phyloP scores from a whole-genome alignment of 2,329 filamentous ascomycete species.

The Nemania serpens region DNA sequence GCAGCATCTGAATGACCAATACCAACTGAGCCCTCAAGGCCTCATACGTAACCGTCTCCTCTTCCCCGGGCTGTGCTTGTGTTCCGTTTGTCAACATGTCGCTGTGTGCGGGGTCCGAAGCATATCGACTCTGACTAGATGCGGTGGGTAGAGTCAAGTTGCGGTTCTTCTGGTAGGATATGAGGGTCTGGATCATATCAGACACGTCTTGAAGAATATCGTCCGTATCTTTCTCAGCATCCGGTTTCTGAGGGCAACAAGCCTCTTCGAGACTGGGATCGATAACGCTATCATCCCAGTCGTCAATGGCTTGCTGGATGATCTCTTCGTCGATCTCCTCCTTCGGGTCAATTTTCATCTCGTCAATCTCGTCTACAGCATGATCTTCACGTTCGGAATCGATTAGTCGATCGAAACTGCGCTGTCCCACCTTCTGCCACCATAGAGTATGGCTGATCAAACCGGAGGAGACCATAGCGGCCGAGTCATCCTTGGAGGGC shows the following conservation, averaged over 20 bases:
- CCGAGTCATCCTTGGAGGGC: conserved; percentile 73
- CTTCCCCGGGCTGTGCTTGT: conserved; percentile 68
- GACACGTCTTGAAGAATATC: conserved; percentile 74
- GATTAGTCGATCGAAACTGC: conserved; percentile 67
- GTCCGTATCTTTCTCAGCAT: conserved; percentile 65
- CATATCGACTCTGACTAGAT: conserved; percentile 62
- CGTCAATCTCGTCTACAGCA: conserved; percentile 42
- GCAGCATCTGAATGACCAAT: conserved; percentile 74
- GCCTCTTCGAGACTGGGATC: conserved; percentile 62
- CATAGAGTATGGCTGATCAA: conserved; percentile 69
- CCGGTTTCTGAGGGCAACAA: conserved; percentile 54
- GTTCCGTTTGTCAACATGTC: conserved; percentile 72
- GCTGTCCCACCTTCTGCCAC: conserved; percentile 75
- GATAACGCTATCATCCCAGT: conserved; percentile 61
- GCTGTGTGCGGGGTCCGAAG: conserved; percentile 65
- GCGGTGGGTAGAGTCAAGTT: conserved; percentile 67
- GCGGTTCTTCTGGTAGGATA: conserved; percentile 79
- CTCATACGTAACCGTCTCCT: conserved; percentile 67
- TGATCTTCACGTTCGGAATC: conserved; percentile 52
- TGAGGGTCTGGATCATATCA: conserved; percentile 74
- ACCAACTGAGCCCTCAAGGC: conserved; percentile 75
- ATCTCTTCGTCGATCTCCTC: conserved; percentile 56
- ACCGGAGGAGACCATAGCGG: conserved; percentile 69
- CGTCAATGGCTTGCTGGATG: conserved; percentile 59
- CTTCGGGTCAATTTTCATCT: conserved; percentile 34